A percentile compares a stretch with the other conserved stretches of the same genome.
phyloP scores from a whole-genome alignment of 164 flowering plant species.

The Chloranthus sessilifolius region DNA sequence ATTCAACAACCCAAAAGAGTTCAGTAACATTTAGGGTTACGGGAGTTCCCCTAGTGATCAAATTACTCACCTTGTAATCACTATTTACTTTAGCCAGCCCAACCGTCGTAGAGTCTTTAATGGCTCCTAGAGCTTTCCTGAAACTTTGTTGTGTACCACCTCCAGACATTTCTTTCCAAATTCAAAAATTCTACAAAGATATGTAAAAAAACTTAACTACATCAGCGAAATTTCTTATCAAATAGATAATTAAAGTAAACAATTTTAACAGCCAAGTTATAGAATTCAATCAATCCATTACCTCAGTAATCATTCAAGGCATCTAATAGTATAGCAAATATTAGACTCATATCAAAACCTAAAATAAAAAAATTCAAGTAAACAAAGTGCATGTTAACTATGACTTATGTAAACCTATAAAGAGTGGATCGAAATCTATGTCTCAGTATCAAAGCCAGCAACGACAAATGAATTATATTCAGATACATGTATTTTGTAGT shows the following conservation, averaged over 20 bases:
- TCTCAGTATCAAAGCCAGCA: too few species aligned
- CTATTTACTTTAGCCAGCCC: slow-evolving; percentile 96
- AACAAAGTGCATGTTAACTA: too few species aligned
- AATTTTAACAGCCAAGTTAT: not conserved
- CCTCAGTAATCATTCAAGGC: too few species aligned
- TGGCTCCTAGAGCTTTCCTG: slow-evolving; percentile 87
- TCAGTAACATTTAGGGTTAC: not conserved
- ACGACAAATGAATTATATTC: too few species aligned
- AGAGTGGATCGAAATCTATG: too few species aligned
- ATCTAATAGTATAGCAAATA: too few species aligned
- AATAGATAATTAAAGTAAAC: not conserved
- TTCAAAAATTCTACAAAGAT: slow-evolving; percentile 20
- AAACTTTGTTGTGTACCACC: slow-evolving; percentile 82
- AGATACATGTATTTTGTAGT: too few species aligned
- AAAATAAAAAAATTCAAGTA: too few species aligned
- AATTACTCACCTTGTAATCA: slow-evolving; percentile 73
- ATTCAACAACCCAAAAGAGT: not conserved
- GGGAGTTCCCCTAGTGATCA: not conserved
- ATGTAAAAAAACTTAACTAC: too few species aligned
- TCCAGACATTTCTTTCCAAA: slow-evolving; percentile 61
- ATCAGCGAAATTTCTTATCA: too few species aligned
- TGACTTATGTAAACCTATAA: too few species aligned
- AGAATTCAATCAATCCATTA: not conserved
- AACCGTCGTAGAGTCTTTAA: slow-evolving; percentile 94
- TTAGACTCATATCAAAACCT: too few species aligned